Conservation (phyloP, 306 rosid species). For the Corylus avellana region DNA sequence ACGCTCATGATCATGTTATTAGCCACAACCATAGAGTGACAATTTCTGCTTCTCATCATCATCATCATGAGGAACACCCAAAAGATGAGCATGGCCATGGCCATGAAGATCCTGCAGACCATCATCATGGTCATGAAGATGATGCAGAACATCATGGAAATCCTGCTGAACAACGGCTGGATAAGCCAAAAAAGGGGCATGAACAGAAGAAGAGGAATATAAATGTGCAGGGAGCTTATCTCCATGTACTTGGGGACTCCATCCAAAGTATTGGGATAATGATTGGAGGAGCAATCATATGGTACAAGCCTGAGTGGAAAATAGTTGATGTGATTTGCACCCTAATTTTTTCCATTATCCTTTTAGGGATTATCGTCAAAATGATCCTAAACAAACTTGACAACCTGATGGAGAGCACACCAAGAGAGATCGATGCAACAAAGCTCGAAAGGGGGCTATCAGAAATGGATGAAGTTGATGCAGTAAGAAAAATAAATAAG, state of each 20-base stretch:
- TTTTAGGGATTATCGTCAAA: slow-evolving; percentile 62
- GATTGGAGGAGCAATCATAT: slow-evolving; percentile 78
- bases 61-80: slow-evolving; percentile 21
- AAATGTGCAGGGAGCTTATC: slow-evolving; percentile 76
- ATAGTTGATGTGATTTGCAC: slow-evolving; percentile 74
- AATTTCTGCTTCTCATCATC: slow-evolving; percentile 44
- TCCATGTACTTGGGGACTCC: slow-evolving; percentile 78
- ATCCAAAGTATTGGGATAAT: slow-evolving; percentile 73
- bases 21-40: slow-evolving; percentile 46
- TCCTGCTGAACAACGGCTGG: slow-evolving; percentile 42
- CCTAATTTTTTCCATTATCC: slow-evolving; percentile 58
- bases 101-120: slow-evolving; percentile 26
- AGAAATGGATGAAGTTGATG: slow-evolving; percentile 78
- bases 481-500: too few relatives aligned
- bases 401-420: slow-evolving; percentile 79
- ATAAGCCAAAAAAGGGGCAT: slow-evolving; percentile 28
- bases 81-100: slow-evolving; percentile 8
- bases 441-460: slow-evolving; percentile 57
- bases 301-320: slow-evolving; percentile 67
- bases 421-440: slow-evolving; percentile 73
- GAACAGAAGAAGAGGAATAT: slow-evolving; percentile 56
- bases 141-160: slow-evolving; percentile 31
- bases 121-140: slow-evolving; percentile 27
- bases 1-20: slow-evolving; percentile 35
- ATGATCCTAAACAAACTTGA: slow-evolving; percentile 71